phyloP scores from a whole-genome alignment of 2,329 filamentous ascomycete species.

The Colletotrichum destructivum region DNA sequence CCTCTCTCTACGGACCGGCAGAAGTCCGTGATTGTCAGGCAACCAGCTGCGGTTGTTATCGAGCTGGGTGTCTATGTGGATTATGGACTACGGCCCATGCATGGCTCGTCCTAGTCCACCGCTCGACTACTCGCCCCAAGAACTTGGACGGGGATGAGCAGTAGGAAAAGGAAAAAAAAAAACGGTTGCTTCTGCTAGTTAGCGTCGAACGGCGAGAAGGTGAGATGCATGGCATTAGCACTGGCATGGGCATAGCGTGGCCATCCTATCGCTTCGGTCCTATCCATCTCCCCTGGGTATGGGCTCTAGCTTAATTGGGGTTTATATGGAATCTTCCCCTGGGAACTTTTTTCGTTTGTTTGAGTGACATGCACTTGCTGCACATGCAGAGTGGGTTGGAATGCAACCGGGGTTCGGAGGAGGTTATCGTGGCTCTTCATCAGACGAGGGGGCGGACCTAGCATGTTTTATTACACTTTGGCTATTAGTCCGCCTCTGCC shows the following conservation, averaged over 20 bases:
- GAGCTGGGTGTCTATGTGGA: background rate
- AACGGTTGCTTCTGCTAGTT: too few relatives aligned
- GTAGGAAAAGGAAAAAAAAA: too few relatives aligned
- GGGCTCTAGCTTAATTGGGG: background rate
- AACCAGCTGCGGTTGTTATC: background rate
- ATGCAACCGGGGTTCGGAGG: conserved; percentile 18
- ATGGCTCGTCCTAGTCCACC: too few relatives aligned
- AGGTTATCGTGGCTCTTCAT: conserved; percentile 25
- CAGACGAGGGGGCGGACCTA: background rate
- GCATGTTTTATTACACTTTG: background rate
- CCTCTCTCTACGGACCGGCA: background rate
- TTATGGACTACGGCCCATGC: too few relatives aligned
- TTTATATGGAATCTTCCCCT: background rate
- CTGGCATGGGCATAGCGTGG: background rate
- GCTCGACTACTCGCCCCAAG: background rate
- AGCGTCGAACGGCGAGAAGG: too few relatives aligned
- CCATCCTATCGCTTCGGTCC: conserved; percentile 15
- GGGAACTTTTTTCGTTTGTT: background rate
- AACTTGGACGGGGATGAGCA: background rate
- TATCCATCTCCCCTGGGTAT: background rate
- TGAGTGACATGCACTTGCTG: background rate
- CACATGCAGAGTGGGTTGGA: background rate
- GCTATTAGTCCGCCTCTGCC: conserved; percentile 5
- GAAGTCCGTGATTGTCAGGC: background rate
- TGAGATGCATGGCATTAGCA: conserved; percentile 1